phyloP scores from a whole-genome alignment of 371 early-diverging fungal genomes.

The Rhizopus delemar region DNA sequence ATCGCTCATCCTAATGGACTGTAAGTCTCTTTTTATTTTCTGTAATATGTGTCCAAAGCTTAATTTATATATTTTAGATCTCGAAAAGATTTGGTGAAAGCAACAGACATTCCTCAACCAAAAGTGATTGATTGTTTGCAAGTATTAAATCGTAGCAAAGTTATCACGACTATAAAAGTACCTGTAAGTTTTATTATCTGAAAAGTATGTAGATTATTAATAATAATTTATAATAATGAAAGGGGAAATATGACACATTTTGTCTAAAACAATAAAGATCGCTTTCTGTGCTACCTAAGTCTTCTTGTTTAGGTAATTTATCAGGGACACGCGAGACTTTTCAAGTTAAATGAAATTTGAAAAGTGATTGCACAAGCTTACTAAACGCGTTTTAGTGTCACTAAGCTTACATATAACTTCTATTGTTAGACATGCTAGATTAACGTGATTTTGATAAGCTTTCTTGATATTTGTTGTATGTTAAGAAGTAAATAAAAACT shows the following conservation, averaged over 20 bases:
- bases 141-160: not conserved
- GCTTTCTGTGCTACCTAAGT: too few species aligned
- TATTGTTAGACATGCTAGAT: too few species aligned
- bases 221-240: not conserved
- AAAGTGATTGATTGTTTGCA: conserved; percentile 3
- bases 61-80: not conserved
- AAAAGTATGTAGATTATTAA: not conserved
- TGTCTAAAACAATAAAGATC: not conserved
- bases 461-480: too few species aligned
- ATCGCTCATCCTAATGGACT: not conserved
- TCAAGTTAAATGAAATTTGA: too few species aligned
- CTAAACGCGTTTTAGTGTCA: too few species aligned
- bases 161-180: not conserved
- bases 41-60: not conserved
- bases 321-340: too few species aligned
- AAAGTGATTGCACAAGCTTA: too few species aligned
- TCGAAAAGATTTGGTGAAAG: conserved; percentile 3
- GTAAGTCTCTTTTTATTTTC: not conserved
- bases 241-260: not conserved
- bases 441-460: too few species aligned
- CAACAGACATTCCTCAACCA: not conserved
- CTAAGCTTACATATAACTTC: too few species aligned
- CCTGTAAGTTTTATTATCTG: not conserved
- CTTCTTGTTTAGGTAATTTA: too few species aligned
- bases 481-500: too few species aligned